Conservation (phyloP, 2,329 filamentous ascomycete species). For the Phialemonium atrogriseum region DNA sequence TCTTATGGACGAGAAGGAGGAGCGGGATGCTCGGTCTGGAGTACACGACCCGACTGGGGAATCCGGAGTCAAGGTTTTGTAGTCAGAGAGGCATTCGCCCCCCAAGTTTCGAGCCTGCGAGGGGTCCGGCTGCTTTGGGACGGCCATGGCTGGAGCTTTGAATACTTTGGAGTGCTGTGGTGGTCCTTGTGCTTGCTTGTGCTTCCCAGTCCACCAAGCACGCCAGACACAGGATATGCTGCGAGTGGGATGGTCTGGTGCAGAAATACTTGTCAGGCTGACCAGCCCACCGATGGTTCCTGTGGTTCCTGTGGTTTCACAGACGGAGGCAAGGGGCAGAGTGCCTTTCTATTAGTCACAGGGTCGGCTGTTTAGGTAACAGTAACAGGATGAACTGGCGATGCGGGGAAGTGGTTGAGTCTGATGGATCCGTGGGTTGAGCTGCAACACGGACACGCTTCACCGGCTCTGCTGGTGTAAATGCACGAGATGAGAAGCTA, state of each 20-base stretch:
- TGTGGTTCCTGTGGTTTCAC: conserved; percentile 5
- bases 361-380: conserved; percentile 36
- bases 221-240: conserved; percentile 2
- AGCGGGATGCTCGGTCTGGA: conserved; percentile 32
- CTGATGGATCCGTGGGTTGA: conserved; percentile 13
- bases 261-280: conserved; percentile 1
- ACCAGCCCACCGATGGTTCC: not conserved
- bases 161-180: no score
- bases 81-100: conserved; percentile 11
- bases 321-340: conserved; percentile 9
- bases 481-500: conserved; percentile 8
- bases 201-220: conserved; percentile 1
- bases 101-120: not conserved
- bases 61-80: conserved; percentile 17
- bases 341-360: conserved; percentile 40
- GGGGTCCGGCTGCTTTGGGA: conserved; percentile 12
- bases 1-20: conserved; percentile 55
- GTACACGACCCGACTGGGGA: conserved; percentile 12
- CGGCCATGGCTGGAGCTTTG: conserved; percentile 10
- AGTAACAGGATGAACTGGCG: conserved; percentile 22
- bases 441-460: conserved; percentile 8
- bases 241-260: conserved; percentile 1
- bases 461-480: no score
- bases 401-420: conserved; percentile 30
- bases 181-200: no score